phyloP scores from a whole-genome alignment of 441 rosid genomes.

The Pelargonium citronellum region DNA sequence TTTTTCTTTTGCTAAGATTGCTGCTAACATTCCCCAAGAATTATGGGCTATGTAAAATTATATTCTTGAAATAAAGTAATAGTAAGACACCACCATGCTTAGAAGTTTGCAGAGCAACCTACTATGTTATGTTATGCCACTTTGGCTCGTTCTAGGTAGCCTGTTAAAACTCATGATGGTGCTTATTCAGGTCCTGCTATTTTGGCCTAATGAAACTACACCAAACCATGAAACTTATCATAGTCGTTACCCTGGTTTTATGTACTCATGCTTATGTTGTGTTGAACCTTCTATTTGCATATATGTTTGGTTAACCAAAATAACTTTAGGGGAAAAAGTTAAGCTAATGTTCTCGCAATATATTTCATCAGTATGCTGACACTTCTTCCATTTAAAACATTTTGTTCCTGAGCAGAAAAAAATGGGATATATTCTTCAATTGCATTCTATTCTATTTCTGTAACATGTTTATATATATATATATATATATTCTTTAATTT shows the following conservation, averaged over 20 bases:
- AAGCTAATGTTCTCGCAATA: neutral
- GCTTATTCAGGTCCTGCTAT: neutral
- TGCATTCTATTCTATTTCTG: too few relatives aligned
- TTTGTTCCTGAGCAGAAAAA: too few relatives aligned
- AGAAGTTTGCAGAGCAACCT: neutral
- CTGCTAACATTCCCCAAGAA: neutral
- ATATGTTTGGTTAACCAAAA: neutral
- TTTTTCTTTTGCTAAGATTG: neutral
- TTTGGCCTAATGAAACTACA: neutral
- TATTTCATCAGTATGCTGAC: neutral
- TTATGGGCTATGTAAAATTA: neutral
- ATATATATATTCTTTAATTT: too few relatives aligned
- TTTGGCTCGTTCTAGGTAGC: neutral
- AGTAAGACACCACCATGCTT: neutral
- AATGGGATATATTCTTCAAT: too few relatives aligned
- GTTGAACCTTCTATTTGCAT: neutral
- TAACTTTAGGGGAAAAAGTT: neutral
- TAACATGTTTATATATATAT: too few relatives aligned
- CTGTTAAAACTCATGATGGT: neutral
- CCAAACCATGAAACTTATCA: neutral
- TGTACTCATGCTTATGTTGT: neutral
- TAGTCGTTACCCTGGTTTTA: neutral
- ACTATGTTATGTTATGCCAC: too few relatives aligned
- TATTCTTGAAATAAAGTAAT: too few relatives aligned
- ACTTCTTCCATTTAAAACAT: neutral